These are phyloP conservation scores for Limtongia smithiae DNA, from an alignment of 805 yeast genomes.

Conservation along the genomic window DNA sequence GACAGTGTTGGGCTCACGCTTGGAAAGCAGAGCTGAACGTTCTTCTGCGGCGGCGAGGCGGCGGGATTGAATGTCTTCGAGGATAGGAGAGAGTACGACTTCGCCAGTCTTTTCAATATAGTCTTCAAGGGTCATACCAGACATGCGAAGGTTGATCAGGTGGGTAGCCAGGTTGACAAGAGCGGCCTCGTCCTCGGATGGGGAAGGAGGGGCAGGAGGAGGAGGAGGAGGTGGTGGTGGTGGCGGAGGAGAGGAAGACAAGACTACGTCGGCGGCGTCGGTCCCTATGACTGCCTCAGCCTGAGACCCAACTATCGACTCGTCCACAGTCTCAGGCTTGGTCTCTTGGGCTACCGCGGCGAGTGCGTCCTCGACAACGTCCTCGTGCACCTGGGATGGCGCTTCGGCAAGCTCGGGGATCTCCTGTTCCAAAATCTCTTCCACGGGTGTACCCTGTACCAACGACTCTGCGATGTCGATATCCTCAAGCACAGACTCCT, in stretches of 20 bases:
- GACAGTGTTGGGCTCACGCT: background rate
- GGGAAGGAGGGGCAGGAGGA: too few species aligned
- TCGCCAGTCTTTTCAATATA: slow-evolving; percentile 12
- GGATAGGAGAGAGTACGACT: background rate
- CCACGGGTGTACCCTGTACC: background rate
- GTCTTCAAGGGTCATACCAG: slow-evolving; percentile 16
- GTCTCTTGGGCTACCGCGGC: too few species aligned
- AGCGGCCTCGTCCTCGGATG: background rate
- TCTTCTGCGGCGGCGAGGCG: background rate
- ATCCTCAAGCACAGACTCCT: slow-evolving; percentile 1
- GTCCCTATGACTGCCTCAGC: too few species aligned
- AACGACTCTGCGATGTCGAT: background rate
- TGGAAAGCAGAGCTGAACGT: background rate
- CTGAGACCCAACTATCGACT: too few species aligned
- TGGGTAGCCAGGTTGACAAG: slow-evolving; percentile 15
- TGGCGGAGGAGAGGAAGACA: too few species aligned
- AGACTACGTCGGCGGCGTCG: too few species aligned
- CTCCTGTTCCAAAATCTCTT: background rate
- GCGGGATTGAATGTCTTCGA: background rate
- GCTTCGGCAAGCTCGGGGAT: background rate
- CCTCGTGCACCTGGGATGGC: too few species aligned
- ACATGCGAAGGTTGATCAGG: slow-evolving; percentile 16
- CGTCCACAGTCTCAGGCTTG: too few species aligned
- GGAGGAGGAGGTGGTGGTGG: too few species aligned
- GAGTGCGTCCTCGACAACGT: too few species aligned